Conservation (phyloP, 768 basidiomycete species). For the Suillus tomentosus region DNA sequence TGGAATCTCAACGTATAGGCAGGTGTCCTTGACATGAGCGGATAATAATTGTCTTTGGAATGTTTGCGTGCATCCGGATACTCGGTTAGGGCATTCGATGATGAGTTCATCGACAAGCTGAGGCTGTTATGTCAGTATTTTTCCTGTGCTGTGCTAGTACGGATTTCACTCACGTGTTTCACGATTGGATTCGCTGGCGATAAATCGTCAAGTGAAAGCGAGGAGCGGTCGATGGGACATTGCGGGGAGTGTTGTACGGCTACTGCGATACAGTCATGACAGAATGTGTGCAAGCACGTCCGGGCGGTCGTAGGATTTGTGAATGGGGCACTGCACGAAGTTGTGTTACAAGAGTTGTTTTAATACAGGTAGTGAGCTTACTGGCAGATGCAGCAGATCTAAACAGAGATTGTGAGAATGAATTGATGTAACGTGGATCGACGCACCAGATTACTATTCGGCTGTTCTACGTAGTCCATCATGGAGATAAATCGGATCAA, state of each 20-base stretch:
- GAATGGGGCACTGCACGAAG: constrained; percentile 60
- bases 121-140: constrained; percentile 13
- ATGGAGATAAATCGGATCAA: not conserved
- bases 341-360: constrained; percentile 3
- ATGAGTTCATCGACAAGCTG: constrained; percentile 83
- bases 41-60: constrained; percentile 70
- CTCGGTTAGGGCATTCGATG: constrained; percentile 68
- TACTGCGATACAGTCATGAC: constrained; percentile 73
- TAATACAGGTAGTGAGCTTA: not conserved
- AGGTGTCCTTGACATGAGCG: constrained; percentile 61
- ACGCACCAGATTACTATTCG: constrained; percentile 1
- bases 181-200: constrained; percentile 72
- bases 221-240: constrained; percentile 85
- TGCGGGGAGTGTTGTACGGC: constrained; percentile 72
- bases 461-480: constrained; percentile 4
- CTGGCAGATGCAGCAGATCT: constrained; percentile 5
- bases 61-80: constrained; percentile 60
- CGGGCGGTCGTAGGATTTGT: constrained; percentile 71
- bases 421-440: not conserved
- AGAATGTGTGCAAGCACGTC: constrained; percentile 82
- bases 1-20: constrained; percentile 54
- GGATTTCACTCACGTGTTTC: constrained; percentile 46
- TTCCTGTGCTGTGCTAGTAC: constrained; percentile 9
- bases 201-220: constrained; percentile 60
- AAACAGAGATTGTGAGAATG: not conserved